Conservation (phyloP, 345 rosid genomes). For the Aethionema arabicum region DNA sequence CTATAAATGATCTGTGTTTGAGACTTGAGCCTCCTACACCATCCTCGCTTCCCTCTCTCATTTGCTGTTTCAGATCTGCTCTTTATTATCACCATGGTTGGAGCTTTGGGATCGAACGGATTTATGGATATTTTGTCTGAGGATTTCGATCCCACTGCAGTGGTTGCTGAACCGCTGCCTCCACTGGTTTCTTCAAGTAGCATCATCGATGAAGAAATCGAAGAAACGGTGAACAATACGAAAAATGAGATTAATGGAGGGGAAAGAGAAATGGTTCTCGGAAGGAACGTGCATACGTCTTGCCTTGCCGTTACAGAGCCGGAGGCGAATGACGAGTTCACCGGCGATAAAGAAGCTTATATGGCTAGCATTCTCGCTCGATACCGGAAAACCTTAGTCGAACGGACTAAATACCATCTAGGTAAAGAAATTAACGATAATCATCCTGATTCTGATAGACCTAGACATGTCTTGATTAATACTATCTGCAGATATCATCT, state of each 20-base stretch:
- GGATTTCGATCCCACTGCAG: no score
- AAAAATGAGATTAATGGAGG: slow-evolving; percentile 1
- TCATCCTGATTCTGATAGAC: background rate
- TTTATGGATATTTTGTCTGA: slow-evolving; percentile 33
- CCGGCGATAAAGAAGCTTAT: slow-evolving; percentile 91
- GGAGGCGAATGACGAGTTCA: slow-evolving; percentile 76
- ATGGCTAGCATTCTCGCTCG: slow-evolving; percentile 96
- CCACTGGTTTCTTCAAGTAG: slow-evolving; percentile 31
- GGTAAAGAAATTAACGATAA: slow-evolving; percentile 38
- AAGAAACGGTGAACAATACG: slow-evolving; percentile 25
- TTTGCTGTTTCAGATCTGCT: slow-evolving; percentile 26
- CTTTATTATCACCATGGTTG: slow-evolving; percentile 28
- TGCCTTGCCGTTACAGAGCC: slow-evolving; percentile 90
- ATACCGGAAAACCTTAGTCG: slow-evolving; percentile 67
- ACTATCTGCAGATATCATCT: no score
- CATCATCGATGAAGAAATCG: slow-evolving; percentile 3
- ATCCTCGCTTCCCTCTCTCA: background rate
- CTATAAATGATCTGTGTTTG: no score
- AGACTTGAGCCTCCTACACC: no score
- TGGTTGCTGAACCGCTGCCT: slow-evolving; percentile 51
- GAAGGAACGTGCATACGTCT: slow-evolving; percentile 77
- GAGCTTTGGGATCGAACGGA: slow-evolving; percentile 31
- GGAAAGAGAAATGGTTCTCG: slow-evolving; percentile 70
- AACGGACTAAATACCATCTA: slow-evolving; percentile 76
- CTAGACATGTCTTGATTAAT: no score